Base-by-base conservation (phyloP, 805 yeast genomes). In the Candida suzukii region DNA sequence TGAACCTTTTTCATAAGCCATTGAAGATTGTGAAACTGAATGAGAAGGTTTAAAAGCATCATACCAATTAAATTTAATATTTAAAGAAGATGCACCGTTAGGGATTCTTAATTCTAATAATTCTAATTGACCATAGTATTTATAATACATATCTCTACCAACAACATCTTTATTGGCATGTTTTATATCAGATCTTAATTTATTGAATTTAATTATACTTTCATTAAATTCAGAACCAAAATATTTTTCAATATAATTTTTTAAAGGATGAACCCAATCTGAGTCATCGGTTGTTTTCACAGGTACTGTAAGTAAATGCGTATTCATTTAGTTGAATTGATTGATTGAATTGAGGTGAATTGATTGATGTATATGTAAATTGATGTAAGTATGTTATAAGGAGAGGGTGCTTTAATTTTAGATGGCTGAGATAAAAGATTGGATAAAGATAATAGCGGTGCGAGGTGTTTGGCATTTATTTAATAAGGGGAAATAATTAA, bases 1-100 rank as follows among this genome's bases (percentile, higher is more conserved):
- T 21, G 84, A 76, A 0, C 96, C 96, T 63, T 91, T 91, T 54
- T 91, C 99, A 56, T 86, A 88, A 0, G 96, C 88, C 35, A 86
- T 53, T 0, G 96, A 82, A 52, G 74, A 75, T 56, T 90, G 96
- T n/a, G 83, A 68, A 45, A 73, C 73, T 13, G 70, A 62, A 1
- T 67, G 61, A 0, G 66, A 49, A 8, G 65, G 64, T 39, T 68
- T 64, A 53, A 80, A 85, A 5, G 93, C 82, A 56, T 90, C 95
- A 48, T 64, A 63, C 98, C 98, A 91, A 0, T 77, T 70, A 58
- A 90, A 91, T 41, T 73, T 71, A 11, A 83, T 56, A 43, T 71
- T 68, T 44, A 80, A 71, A n/a, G 70, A 74, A 24, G 46, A 47
- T n/a, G 72, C 64, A 40, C 68, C 70, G 43, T 80, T 70, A 1